A percentile compares a stretch with the other conserved stretches of the same genome.
Evolutionary conservation across 257 asterid genomes (phyloP).

Genomic region (Gynochthodes officinalis): DNA sequence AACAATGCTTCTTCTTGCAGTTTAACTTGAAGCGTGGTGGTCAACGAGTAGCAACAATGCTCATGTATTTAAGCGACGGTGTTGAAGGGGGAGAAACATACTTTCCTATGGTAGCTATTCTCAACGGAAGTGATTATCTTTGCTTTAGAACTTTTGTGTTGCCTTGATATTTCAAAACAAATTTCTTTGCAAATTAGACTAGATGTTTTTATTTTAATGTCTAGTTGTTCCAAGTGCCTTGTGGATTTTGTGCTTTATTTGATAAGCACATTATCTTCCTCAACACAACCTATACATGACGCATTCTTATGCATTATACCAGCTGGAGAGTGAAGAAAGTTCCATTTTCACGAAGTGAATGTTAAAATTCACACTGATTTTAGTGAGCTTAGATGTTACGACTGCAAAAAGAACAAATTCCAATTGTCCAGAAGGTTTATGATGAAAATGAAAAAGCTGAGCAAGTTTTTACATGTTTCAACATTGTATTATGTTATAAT

Average conservation of each 20-base stretch:
- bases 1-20: conserved; percentile 36
- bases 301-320: neutral
- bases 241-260: neutral
- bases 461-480: neutral
- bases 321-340: neutral
- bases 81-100: conserved; percentile 81
- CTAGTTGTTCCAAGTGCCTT: neutral
- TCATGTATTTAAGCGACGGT: conserved; percentile 61
- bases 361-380: too few species aligned
- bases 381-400: neutral
- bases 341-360: neutral
- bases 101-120: conserved; percentile 51
- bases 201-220: neutral
- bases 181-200: neutral
- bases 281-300: neutral
- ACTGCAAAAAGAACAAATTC: neutral
- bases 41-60: conserved; percentile 72
- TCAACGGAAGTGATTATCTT: conserved; percentile 6
- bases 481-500: neutral
- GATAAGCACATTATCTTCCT: neutral
- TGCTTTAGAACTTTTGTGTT: conserved; percentile 8
- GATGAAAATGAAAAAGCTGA: neutral
- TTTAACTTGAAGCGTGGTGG: conserved; percentile 63
- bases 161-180: neutral
- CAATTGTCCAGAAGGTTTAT: neutral